Evolutionary conservation across 257 asterid species (phyloP).

Genomic region (Dorcoceras hygrometricum): DNA sequence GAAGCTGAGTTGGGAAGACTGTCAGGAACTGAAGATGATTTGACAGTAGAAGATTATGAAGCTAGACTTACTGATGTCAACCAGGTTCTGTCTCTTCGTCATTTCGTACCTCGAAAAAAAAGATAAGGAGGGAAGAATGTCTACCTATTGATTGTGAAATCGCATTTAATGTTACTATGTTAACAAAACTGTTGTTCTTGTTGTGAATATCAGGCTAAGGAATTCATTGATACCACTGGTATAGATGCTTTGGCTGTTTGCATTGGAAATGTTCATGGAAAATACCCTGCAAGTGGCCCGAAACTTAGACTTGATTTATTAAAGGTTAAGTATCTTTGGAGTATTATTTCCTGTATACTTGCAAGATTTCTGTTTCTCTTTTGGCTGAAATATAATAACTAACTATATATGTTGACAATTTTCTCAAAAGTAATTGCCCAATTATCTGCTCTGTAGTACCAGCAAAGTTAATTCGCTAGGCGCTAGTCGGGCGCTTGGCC

Average conservation of each 20-base stretch:
- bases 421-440: background rate
- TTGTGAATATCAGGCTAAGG: constrained; percentile 67
- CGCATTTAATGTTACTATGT: constrained; percentile 9
- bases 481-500: too few relatives aligned
- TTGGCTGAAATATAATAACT: background rate
- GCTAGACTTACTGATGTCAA: constrained; percentile 79
- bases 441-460: background rate
- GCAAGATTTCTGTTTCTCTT: background rate
- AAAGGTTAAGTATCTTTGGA: constrained; percentile 49
- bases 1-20: constrained; percentile 99
- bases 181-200: constrained; percentile 16
- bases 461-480: too few relatives aligned
- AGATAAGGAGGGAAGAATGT: background rate
- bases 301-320: constrained; percentile 88
- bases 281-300: constrained; percentile 84
- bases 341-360: constrained; percentile 13
- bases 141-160: constrained; percentile 6
- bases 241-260: constrained; percentile 98
- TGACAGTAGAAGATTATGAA: constrained; percentile 87
- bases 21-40: constrained; percentile 95
- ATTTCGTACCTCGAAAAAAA: constrained; percentile 1
- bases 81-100: constrained; percentile 47
- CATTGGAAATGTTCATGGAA: constrained; percentile 94
- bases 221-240: constrained; percentile 79
- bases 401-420: background rate